phyloP scores from a whole-genome alignment of 2,329 filamentous ascomycete genomes.

The Epicoccum sorghinum region DNA sequence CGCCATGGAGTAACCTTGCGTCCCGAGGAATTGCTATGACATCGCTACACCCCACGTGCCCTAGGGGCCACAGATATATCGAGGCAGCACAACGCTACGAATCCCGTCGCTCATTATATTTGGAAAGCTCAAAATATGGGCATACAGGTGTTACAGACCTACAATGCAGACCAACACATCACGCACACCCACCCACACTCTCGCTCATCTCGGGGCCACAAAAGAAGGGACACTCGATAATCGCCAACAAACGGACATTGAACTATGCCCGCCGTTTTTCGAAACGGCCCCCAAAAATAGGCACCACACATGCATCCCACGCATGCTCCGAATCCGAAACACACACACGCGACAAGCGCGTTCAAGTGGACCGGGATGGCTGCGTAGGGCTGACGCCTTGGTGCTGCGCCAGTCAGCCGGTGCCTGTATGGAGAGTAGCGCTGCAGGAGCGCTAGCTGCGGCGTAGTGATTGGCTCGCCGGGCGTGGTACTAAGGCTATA shows the following conservation, averaged over 20 bases:
- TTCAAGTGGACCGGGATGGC: too few species aligned
- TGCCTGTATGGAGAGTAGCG: constrained; percentile 12
- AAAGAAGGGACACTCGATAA: background rate
- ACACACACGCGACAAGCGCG: constrained; percentile 37
- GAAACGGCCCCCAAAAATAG: constrained; percentile 37
- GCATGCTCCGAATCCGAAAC: too few species aligned
- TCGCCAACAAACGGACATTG: background rate
- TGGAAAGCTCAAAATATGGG: background rate
- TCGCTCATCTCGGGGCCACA: constrained; percentile 1
- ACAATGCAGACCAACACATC: constrained; percentile 9
- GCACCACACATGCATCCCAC: constrained; percentile 3
- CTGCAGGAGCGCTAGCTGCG: background rate
- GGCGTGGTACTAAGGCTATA: constrained; percentile 14
- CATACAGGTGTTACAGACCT: constrained; percentile 2
- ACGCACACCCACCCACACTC: constrained; percentile 2
- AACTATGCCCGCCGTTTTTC: background rate
- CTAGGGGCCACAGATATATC: constrained; percentile 1
- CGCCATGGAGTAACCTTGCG: background rate
- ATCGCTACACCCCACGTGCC: constrained; percentile 2
- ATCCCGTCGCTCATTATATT: constrained; percentile 12
- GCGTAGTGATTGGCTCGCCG: constrained; percentile 1
- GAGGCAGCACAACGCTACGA: background rate
- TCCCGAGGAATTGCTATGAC: background rate
- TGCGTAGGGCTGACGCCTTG: constrained; percentile 35
- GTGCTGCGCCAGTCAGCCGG: constrained; percentile 28